These are phyloP conservation scores for Bothriochloa decipiens DNA, from an alignment of 176 grass and related monocot genomes.

Conservation along the genomic window DNA sequence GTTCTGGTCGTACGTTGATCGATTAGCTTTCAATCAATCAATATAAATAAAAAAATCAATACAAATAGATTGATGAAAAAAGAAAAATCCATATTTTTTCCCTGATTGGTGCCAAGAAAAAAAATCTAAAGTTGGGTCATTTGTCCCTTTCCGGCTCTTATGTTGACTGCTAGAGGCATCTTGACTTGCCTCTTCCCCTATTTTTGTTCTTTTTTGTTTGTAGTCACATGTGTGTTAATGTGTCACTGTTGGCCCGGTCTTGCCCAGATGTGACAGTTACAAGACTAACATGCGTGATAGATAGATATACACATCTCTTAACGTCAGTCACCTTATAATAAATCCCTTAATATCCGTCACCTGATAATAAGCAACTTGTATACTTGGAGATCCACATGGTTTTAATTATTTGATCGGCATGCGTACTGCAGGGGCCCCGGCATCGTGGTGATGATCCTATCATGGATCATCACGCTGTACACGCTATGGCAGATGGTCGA, in stretches of 20 bases:
- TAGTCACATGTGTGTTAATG: neutral
- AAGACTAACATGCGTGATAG: neutral
- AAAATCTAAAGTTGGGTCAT: neutral
- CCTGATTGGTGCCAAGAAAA: neutral
- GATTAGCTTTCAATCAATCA: neutral
- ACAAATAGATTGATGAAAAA: neutral
- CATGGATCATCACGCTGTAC: constrained; percentile 61
- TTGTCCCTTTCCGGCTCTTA: neutral
- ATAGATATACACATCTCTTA: no score
- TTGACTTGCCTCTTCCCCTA: neutral
- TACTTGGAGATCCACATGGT: neutral
- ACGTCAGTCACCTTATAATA: no score
- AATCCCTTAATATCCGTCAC: no score
- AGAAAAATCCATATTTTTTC: neutral
- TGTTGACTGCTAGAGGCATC: neutral
- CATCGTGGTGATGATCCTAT: constrained; percentile 3
- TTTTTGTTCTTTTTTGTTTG: neutral
- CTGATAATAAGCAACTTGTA: no score
- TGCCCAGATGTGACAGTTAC: neutral
- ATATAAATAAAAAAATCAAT: neutral
- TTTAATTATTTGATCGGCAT: neutral
- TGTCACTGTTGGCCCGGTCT: neutral
- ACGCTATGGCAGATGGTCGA: constrained; percentile 93
- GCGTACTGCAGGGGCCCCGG: neutral
- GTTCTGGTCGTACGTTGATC: neutral